Percentiles rank a stretch among this genome's conserved stretches.
Evolutionary conservation across 2,329 filamentous ascomycete species (phyloP).

Genomic region (Fusarium beomiforme): DNA sequence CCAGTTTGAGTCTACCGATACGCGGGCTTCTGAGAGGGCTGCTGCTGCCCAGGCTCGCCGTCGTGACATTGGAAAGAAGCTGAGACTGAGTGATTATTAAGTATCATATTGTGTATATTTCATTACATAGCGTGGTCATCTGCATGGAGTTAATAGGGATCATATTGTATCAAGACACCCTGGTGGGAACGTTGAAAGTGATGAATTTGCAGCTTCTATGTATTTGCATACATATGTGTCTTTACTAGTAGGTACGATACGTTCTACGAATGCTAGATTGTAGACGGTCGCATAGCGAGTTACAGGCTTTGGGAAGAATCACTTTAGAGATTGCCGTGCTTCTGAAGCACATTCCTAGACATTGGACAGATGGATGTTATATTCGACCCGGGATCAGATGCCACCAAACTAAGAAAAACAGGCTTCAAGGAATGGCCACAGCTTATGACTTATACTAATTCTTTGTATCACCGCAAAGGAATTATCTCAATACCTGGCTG

Average conservation of each 20-base stretch:
- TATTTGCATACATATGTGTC: neutral
- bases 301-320: no score
- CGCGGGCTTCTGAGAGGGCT: constrained; percentile 67
- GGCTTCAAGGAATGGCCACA: no score
- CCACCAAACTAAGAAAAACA: neutral
- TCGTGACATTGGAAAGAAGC: constrained; percentile 78
- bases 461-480: neutral
- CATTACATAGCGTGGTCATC: constrained; percentile 23
- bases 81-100: constrained; percentile 76
- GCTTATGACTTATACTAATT: neutral
- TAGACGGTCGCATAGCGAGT: neutral
- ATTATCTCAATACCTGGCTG: neutral
- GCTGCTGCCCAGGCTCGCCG: constrained; percentile 67
- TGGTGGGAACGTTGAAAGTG: neutral
- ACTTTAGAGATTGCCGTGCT: neutral
- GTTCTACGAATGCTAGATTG: neutral
- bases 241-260: neutral
- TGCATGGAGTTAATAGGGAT: constrained; percentile 32
- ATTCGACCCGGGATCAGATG: neutral
- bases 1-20: constrained; percentile 60
- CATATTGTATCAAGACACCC: constrained; percentile 10
- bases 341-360: neutral
- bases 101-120: neutral
- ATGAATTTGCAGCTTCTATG: neutral
- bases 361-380: neutral